phyloP scores from a whole-genome alignment of 192 early-diverging fungal species.

The Coemansia sp. region DNA sequence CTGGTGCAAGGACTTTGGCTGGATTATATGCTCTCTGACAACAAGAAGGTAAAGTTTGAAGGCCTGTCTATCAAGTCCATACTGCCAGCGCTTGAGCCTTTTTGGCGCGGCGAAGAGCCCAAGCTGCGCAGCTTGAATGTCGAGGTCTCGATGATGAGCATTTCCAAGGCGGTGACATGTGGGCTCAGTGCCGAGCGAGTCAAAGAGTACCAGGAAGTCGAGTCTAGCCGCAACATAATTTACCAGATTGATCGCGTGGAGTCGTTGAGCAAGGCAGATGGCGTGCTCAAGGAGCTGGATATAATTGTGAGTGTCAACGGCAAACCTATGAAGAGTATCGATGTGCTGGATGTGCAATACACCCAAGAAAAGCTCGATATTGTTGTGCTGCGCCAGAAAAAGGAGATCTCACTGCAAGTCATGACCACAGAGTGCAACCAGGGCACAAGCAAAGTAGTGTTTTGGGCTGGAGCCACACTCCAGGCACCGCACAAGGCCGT shows the following conservation, averaged over 20 bases:
- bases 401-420: slow-evolving; percentile 61
- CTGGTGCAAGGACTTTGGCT: slow-evolving; percentile 36
- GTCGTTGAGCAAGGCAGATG: slow-evolving; percentile 50
- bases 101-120: slow-evolving; percentile 51
- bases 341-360: slow-evolving; percentile 58
- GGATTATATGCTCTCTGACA: slow-evolving; percentile 22
- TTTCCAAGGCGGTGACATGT: slow-evolving; percentile 58
- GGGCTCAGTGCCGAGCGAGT: slow-evolving; percentile 61
- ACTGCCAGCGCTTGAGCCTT: slow-evolving; percentile 49
- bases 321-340: slow-evolving; percentile 57
- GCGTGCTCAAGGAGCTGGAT: slow-evolving; percentile 61
- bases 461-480: slow-evolving; percentile 82
- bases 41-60: slow-evolving; percentile 50
- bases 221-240: slow-evolving; percentile 53
- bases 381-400: slow-evolving; percentile 66
- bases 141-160: slow-evolving; percentile 59
- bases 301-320: slow-evolving; percentile 68
- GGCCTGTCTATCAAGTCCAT: slow-evolving; percentile 54
- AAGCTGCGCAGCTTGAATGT: slow-evolving; percentile 56
- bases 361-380: slow-evolving; percentile 52
- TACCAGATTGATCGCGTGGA: slow-evolving; percentile 61
- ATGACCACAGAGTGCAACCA: slow-evolving; percentile 58
- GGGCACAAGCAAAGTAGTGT: slow-evolving; percentile 64
- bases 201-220: slow-evolving; percentile 52
- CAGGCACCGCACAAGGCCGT: slow-evolving; percentile 70